A percentile compares a stretch with the other conserved stretches of the same genome.
Conservation (phyloP, 768 basidiomycete species). For the Lanmaoa rubissima region DNA sequence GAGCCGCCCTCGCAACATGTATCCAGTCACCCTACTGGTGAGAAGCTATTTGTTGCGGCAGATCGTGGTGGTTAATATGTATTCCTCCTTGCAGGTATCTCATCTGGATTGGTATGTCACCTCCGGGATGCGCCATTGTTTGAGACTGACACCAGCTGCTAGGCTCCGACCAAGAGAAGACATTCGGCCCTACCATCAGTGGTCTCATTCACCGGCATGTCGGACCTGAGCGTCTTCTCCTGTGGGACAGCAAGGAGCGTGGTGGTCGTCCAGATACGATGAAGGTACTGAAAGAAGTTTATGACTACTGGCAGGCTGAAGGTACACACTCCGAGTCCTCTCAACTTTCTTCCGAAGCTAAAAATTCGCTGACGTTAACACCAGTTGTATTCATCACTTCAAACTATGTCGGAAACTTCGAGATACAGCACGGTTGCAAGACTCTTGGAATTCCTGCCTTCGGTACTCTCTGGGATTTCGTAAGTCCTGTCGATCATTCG, state of each 20-base stretch:
- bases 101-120: slow-evolving; percentile 66
- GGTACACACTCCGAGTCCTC: slow-evolving; percentile 32
- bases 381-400: slow-evolving; percentile 80
- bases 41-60: slow-evolving; percentile 16
- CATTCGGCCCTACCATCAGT: slow-evolving; percentile 78
- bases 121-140: not conserved
- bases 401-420: slow-evolving; percentile 75
- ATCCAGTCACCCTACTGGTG: slow-evolving; percentile 75
- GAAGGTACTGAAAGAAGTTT: slow-evolving; percentile 70
- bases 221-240: slow-evolving; percentile 66
- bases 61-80: not conserved
- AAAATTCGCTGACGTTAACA: not conserved
- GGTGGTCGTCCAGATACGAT: slow-evolving; percentile 77
- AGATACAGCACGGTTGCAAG: slow-evolving; percentile 79
- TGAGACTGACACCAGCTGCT: slow-evolving; percentile 15
- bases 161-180: slow-evolving; percentile 82
- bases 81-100: slow-evolving; percentile 51
- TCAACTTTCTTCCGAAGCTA: not conserved
- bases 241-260: slow-evolving; percentile 76
- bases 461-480: slow-evolving; percentile 74
- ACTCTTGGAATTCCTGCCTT: slow-evolving; percentile 64
- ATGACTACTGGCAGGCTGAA: slow-evolving; percentile 70
- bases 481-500: slow-evolving; percentile 19
- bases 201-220: slow-evolving; percentile 70
- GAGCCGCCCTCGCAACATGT: slow-evolving; percentile 75